Base-by-base conservation (phyloP, 805 yeast genomes). In the Ogataea nonfermentans region DNA sequence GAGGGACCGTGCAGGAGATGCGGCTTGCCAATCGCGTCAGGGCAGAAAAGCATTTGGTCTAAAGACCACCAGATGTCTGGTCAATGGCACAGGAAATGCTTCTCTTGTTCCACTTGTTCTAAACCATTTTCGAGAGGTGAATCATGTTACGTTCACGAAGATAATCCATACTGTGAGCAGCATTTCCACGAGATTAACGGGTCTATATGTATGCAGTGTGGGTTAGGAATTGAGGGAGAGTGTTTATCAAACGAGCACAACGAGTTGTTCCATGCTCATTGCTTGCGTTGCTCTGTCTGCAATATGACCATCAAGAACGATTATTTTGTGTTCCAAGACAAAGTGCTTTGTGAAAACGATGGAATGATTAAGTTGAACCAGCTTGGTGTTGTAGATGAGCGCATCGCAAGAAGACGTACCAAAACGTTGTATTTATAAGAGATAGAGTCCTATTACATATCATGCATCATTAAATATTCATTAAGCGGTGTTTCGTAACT, bases 31-130 rank as follows among this genome's bases (percentile, higher is more conserved):
- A 79, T 90, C 22, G 47, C 49, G 1, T 70, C 78, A 1, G 44
- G 48, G 8, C 61, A 59, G 36, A 86, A 82, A 55, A 71, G 93
- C 0, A 84, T 91, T 13, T 84, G 80, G 63, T 86, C 96, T n/a
- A 84, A 81, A 51, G 85, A 84, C 40, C 84, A 81, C n/a, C 89
- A 81, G 54, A 65, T 84, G 32, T 75, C 87, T 1, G 98, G 97
- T 0, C 91, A 89, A 58, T 93, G 98, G 98, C 99, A 93, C 58
- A 72, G 95, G 27, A 63, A 70, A 11, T 93, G 99, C 59, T 91
- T 93, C 68, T 66, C 67, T 10, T 93, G 99, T 67, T 63, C 70
- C 13, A 62, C 68, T 9, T 91, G 98, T 65, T 62, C 62, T 7
- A 56, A 70, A 2, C 62, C 61, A 26, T 84, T 85, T 62, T 71